phyloP scores from a whole-genome alignment of 306 rosid genomes.

The Rosa lucieae region DNA sequence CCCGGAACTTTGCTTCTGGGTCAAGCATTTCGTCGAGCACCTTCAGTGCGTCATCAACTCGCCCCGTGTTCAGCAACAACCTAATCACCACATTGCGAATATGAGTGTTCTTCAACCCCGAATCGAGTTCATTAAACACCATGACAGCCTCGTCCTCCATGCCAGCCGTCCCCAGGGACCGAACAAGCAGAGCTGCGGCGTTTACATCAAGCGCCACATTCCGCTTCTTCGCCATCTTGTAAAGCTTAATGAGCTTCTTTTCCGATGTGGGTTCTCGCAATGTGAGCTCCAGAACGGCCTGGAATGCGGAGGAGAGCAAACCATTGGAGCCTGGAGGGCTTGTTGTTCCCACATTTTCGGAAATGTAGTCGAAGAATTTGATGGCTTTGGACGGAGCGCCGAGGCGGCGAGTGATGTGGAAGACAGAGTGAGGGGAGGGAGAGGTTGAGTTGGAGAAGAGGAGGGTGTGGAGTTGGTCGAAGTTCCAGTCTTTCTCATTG shows the following conservation, averaged over 20 bases:
- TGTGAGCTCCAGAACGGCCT: constrained; percentile 52
- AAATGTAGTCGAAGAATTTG: constrained; percentile 33
- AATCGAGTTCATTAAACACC: constrained; percentile 40
- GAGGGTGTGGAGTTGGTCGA: constrained; percentile 39
- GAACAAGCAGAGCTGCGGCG: constrained; percentile 39
- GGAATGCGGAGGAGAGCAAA: constrained; percentile 41
- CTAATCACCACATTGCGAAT: constrained; percentile 42
- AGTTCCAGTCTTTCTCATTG: constrained; percentile 44
- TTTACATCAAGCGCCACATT: constrained; percentile 33
- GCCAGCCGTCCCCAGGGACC: constrained; percentile 37
- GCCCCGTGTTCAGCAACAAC: constrained; percentile 36
- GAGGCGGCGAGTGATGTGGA: constrained; percentile 45
- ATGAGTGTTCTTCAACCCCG: constrained; percentile 39
- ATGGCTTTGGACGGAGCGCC: constrained; percentile 29
- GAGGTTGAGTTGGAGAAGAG: constrained; percentile 38
- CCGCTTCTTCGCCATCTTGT: constrained; percentile 25
- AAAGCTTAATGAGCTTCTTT: constrained; percentile 39
- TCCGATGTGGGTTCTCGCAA: constrained; percentile 38
- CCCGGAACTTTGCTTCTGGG: constrained; percentile 34
- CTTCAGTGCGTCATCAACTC: constrained; percentile 41
- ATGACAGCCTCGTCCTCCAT: constrained; percentile 48
- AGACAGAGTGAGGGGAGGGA: constrained; percentile 34
- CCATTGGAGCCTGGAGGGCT: neutral
- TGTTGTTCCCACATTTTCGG: neutral
- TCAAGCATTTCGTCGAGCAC: constrained; percentile 77